Conservation (phyloP, 306 rosid species). For the Quercus alba region DNA sequence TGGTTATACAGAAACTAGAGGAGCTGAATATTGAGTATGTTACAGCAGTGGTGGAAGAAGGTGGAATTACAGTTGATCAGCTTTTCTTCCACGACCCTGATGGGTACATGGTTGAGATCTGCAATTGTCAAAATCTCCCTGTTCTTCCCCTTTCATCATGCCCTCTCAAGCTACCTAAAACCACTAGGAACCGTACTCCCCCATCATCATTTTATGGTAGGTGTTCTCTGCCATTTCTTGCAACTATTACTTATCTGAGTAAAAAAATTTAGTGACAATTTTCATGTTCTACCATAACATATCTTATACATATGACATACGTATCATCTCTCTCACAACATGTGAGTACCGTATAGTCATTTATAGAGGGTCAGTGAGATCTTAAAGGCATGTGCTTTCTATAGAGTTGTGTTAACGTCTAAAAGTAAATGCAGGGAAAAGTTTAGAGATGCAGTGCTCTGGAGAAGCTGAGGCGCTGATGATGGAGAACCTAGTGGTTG, state of each 20-base stretch:
- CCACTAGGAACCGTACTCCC: background rate
- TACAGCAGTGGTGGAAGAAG: constrained; percentile 60
- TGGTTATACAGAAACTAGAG: constrained; percentile 43
- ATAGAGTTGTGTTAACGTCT: background rate
- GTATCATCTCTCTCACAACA: too few relatives aligned
- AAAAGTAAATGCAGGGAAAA: constrained; percentile 32
- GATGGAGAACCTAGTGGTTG: constrained; percentile 54
- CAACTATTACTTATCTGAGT: too few relatives aligned
- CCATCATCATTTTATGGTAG: constrained; percentile 32
- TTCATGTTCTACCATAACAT: too few relatives aligned
- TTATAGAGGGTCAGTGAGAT: too few relatives aligned
- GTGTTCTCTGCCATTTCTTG: background rate
- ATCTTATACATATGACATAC: too few relatives aligned
- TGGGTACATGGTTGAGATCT: constrained; percentile 71
- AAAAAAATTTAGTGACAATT: too few relatives aligned
- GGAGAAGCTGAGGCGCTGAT: constrained; percentile 34
- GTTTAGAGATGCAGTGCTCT: constrained; percentile 16
- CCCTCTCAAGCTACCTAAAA: constrained; percentile 29
- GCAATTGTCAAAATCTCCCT: constrained; percentile 73
- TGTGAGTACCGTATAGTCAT: too few relatives aligned
- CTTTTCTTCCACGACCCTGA: constrained; percentile 80
- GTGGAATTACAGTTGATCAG: constrained; percentile 65
- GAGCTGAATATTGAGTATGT: constrained; percentile 48
- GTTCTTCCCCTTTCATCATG: constrained; percentile 56
- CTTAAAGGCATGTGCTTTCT: too few relatives aligned